Conservation (phyloP, 225 moss, liverwort and hornwort genomes). For the Ulota crispa region DNA sequence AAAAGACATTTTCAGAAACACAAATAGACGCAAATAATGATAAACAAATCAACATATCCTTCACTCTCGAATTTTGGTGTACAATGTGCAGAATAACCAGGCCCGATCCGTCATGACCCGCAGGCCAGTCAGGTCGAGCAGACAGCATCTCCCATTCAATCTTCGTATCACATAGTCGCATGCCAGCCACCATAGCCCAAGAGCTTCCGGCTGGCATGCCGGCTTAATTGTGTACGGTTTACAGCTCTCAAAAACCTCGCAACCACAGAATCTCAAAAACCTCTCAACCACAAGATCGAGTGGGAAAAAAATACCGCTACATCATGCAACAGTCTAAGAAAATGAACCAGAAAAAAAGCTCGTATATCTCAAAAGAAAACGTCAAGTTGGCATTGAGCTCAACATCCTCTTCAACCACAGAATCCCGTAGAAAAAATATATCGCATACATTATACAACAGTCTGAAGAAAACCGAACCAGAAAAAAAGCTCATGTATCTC, state of each 20-base stretch:
- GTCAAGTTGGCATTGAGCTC: neutral
- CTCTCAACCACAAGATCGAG: neutral
- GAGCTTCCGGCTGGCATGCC: conserved; percentile 15
- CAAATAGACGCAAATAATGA: too few relatives aligned
- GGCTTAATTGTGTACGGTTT: conserved; percentile 26
- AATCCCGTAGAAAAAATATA: neutral
- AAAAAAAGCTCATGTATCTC: neutral
- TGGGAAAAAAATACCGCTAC: neutral
- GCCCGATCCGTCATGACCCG: conserved; percentile 27
- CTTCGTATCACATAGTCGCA: conserved; percentile 31
- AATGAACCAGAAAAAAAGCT: neutral
- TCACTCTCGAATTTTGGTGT: neutral
- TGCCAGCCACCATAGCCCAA: conserved; percentile 17
- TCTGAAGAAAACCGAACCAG: neutral
- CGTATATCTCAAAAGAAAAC: neutral
- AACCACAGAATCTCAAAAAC: neutral
- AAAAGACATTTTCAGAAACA: too few relatives aligned
- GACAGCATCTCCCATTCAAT: conserved; percentile 27
- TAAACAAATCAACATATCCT: too few relatives aligned
- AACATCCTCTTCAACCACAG: neutral
- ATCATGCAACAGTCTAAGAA: neutral
- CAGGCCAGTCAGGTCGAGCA: conserved; percentile 22
- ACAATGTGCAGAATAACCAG: conserved; percentile 27
- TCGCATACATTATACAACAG: neutral
- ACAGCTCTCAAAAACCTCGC: accelerated